Conservation (phyloP, 2,329 filamentous ascomycete species). For the Aspergillus tubingensis region DNA sequence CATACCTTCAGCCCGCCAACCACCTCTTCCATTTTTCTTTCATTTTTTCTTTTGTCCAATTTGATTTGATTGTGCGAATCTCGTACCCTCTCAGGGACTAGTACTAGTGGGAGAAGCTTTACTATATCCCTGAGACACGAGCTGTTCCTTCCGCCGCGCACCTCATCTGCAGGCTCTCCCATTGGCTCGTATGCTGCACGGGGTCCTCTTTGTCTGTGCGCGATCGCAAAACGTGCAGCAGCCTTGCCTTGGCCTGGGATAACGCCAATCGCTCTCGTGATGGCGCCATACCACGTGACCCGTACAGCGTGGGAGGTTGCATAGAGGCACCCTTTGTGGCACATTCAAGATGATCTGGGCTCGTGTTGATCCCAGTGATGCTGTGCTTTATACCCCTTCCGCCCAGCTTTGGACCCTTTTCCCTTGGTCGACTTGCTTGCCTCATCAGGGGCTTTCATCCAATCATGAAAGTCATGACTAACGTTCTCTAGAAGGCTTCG, state of each 20-base stretch:
- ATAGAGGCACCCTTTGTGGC: neutral
- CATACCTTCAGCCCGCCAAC: neutral
- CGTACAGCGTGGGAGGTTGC: neutral
- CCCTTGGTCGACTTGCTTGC: neutral
- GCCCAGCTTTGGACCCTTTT: neutral
- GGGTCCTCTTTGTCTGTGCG: conserved; percentile 12
- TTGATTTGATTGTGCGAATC: neutral
- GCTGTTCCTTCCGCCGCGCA: conserved; percentile 13
- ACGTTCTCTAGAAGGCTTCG: conserved; percentile 32
- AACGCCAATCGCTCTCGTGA: conserved; percentile 28
- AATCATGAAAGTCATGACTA: conserved; percentile 4
- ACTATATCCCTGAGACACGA: conserved; percentile 17
- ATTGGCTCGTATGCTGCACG: conserved; percentile 19
- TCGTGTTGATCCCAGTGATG: neutral
- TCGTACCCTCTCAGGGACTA: conserved; percentile 15
- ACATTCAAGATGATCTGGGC: neutral
- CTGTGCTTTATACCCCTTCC: neutral
- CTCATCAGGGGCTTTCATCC: neutral
- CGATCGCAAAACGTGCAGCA: conserved; percentile 24
- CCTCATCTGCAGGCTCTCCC: conserved; percentile 15
- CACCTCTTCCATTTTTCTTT: neutral
- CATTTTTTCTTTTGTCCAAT: neutral
- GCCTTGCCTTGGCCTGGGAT: conserved; percentile 15
- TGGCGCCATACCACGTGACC: conserved; percentile 43
- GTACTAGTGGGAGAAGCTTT: conserved; percentile 12